Percentiles rank a stretch among this genome's conserved stretches.
These are phyloP conservation scores for Harringtonia aguacate DNA, from an alignment of 2,329 filamentous ascomycete species.

Conservation along the genomic window DNA sequence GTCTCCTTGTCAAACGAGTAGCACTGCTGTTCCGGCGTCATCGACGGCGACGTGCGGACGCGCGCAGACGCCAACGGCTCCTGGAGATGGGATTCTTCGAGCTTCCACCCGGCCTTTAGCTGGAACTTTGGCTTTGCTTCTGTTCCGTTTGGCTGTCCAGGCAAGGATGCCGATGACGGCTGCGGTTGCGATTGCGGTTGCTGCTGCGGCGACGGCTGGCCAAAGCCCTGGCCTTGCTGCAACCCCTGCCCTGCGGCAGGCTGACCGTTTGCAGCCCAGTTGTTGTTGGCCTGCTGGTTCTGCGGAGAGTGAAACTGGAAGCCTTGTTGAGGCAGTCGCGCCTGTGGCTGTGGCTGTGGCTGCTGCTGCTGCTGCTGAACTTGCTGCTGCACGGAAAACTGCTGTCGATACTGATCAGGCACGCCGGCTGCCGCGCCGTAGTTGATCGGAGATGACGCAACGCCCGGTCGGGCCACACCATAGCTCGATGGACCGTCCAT, in stretches of 20 bases:
- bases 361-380: constrained; percentile 5
- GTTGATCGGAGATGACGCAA: too few relatives aligned
- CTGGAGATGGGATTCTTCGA: constrained; percentile 42
- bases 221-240: neutral
- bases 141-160: constrained; percentile 3
- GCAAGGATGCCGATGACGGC: neutral
- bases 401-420: too few relatives aligned
- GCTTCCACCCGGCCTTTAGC: constrained; percentile 38
- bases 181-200: neutral
- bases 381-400: too few relatives aligned
- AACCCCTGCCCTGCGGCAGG: neutral
- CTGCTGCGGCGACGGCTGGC: constrained; percentile 4
- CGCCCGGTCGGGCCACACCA: too few relatives aligned
- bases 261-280: neutral
- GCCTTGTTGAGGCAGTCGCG: neutral
- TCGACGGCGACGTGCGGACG: constrained; percentile 21
- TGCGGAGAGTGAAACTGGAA: neutral
- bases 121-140: constrained; percentile 21
- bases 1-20: constrained; percentile 43
- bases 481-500: neutral
- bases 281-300: neutral
- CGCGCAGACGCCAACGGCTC: constrained; percentile 32
- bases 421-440: too few relatives aligned
- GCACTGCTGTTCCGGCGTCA: constrained; percentile 13
- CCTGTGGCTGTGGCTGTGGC: neutral